Evolutionary conservation across 495 filamentous ascomycete genomes (phyloP).

Genomic region (Aspergillus asperescens): DNA sequence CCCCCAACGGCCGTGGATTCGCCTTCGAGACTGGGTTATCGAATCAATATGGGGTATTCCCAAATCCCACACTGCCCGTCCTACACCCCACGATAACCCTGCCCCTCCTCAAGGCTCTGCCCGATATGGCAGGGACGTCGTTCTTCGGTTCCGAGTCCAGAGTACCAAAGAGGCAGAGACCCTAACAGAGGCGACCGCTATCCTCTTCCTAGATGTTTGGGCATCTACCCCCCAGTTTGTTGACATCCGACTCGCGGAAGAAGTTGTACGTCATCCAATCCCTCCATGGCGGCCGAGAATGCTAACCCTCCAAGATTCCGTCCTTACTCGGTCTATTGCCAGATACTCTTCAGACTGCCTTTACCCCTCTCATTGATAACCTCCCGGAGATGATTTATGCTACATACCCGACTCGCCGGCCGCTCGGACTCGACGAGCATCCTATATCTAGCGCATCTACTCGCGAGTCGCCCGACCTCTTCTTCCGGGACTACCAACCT

Average conservation of each 20-base stretch:
- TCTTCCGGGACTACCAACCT: slow-evolving; percentile 85
- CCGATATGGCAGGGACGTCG: slow-evolving; percentile 74
- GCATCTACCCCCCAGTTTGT: slow-evolving; percentile 74
- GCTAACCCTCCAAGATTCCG: slow-evolving; percentile 47
- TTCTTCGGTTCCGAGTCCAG: slow-evolving; percentile 79
- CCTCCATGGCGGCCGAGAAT: neutral
- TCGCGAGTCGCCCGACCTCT: slow-evolving; percentile 46
- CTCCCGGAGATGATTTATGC: slow-evolving; percentile 70
- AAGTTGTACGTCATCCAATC: slow-evolving; percentile 52
- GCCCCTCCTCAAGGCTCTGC: slow-evolving; percentile 50
- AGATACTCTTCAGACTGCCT: slow-evolving; percentile 61
- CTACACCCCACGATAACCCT: slow-evolving; percentile 17
- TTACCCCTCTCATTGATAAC: slow-evolving; percentile 74
- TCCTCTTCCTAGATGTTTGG: slow-evolving; percentile 87
- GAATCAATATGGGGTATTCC: slow-evolving; percentile 57
- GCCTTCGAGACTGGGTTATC: slow-evolving; percentile 60
- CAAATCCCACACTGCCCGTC: slow-evolving; percentile 13
- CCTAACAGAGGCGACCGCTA: slow-evolving; percentile 65
- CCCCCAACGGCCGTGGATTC: slow-evolving; percentile 41
- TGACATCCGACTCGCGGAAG: slow-evolving; percentile 77
- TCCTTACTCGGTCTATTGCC: slow-evolving; percentile 83
- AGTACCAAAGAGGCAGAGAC: slow-evolving; percentile 64
- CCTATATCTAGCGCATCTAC: slow-evolving; percentile 30
- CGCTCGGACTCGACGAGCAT: slow-evolving; percentile 25
- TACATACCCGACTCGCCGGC: slow-evolving; percentile 57